Evolutionary conservation across 2,329 filamentous ascomycete genomes (phyloP).

Genomic region (Cadophora sp.): DNA sequence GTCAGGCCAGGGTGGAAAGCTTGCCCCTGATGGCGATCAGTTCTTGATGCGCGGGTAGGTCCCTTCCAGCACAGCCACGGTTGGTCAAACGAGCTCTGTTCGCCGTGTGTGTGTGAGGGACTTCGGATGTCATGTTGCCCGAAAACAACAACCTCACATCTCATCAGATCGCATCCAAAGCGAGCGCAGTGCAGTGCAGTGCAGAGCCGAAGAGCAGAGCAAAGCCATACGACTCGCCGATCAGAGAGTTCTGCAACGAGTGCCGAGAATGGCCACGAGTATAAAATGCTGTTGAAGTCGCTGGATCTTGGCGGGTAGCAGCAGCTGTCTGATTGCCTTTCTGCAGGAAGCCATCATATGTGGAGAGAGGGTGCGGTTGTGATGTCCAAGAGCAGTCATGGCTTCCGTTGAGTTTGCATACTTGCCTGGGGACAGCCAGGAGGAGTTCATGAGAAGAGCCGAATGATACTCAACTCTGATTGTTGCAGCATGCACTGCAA

Average conservation of each 20-base stretch:
- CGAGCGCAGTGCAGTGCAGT: neutral
- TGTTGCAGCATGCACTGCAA: neutral
- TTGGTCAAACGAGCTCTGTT: constrained; percentile 33
- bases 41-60: constrained; percentile 27
- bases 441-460: constrained; percentile 12
- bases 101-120: constrained; percentile 25
- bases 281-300: neutral
- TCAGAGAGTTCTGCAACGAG: constrained; percentile 13
- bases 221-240: constrained; percentile 1
- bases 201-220: neutral
- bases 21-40: constrained; percentile 25
- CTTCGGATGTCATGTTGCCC: constrained; percentile 32
- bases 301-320: constrained; percentile 18
- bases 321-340: constrained; percentile 15
- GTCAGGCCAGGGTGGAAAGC: constrained; percentile 1
- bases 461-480: constrained; percentile 4
- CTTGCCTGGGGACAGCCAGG: neutral
- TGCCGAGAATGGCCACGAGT: constrained; percentile 19
- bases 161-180: neutral
- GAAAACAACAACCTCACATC: constrained; percentile 3
- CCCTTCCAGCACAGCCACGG: constrained; percentile 30
- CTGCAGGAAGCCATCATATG: constrained; percentile 12
- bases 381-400: constrained; percentile 1
- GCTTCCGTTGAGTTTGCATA: constrained; percentile 3
- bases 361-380: neutral